Percentiles rank a stretch among this genome's conserved stretches.
Evolutionary conservation across 2,329 filamentous ascomycete genomes (phyloP).

Genomic region (Cyphellophora attinorum): DNA sequence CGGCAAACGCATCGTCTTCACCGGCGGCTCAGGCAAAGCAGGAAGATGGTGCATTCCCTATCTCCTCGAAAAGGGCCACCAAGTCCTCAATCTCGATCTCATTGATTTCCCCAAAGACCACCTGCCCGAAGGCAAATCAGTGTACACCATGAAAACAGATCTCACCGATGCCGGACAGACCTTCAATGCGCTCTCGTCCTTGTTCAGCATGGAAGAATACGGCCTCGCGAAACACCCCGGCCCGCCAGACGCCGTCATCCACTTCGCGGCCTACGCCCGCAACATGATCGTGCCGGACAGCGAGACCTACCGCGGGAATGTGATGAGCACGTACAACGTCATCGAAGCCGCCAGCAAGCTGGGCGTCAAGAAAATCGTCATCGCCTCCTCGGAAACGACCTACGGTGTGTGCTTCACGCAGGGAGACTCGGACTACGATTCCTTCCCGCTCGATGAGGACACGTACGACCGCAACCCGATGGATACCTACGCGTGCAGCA

Average conservation of each 20-base stretch:
- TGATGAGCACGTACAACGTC: constrained; percentile 50
- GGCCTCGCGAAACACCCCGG: constrained; percentile 30
- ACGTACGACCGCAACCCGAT: constrained; percentile 48
- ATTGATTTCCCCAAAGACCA: constrained; percentile 26
- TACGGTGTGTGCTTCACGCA: constrained; percentile 56
- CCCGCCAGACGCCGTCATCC: constrained; percentile 51
- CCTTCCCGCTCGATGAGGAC: constrained; percentile 51
- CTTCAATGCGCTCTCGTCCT: constrained; percentile 46
- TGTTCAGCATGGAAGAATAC: constrained; percentile 45
- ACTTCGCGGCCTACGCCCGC: constrained; percentile 50
- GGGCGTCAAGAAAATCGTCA: constrained; percentile 52
- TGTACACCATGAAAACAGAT: constrained; percentile 47
- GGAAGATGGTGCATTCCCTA: constrained; percentile 46
- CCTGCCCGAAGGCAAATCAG: constrained; percentile 28
- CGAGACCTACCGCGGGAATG: constrained; percentile 49
- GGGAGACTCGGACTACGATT: constrained; percentile 46
- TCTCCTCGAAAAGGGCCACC: constrained; percentile 40
- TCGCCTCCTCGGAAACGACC: constrained; percentile 49
- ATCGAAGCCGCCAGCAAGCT: constrained; percentile 55
- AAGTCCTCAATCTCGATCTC: constrained; percentile 48
- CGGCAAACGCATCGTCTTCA: constrained; percentile 40
- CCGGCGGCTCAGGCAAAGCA: constrained; percentile 47
- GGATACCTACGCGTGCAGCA: constrained; percentile 53
- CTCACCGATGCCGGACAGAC: constrained; percentile 47
- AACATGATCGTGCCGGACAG: constrained; percentile 54